A percentile compares a stretch with the other conserved stretches of the same genome.
phyloP scores from a whole-genome alignment of 176 grass and related monocot species.

The Bromus sterilis region DNA sequence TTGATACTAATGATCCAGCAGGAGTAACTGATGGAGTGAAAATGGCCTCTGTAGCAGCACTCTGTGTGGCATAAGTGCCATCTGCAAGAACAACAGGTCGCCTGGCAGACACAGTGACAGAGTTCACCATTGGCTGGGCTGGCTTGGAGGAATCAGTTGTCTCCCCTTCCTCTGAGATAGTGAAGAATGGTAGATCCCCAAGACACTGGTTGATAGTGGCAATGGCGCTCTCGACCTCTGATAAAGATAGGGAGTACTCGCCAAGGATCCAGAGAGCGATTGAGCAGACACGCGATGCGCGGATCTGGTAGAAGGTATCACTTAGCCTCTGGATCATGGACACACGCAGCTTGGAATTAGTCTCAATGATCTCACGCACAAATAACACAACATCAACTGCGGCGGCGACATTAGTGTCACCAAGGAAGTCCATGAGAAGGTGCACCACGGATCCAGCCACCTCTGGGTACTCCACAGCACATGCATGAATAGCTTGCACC shows the following conservation, averaged over 20 bases:
- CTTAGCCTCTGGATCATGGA: constrained; percentile 76
- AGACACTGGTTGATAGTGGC: constrained; percentile 63
- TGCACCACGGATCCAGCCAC: constrained; percentile 65
- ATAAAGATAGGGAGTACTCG: constrained; percentile 59
- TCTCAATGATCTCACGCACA: constrained; percentile 75
- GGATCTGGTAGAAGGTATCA: constrained; percentile 75
- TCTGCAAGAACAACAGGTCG: constrained; percentile 60
- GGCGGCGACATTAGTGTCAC: constrained; percentile 56
- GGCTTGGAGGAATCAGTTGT: constrained; percentile 34
- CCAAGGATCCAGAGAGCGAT: constrained; percentile 69
- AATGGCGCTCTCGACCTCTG: constrained; percentile 61
- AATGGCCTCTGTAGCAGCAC: constrained; percentile 48
- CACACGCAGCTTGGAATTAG: constrained; percentile 60
- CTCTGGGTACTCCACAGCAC: constrained; percentile 53
- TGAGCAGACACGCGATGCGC: constrained; percentile 47
- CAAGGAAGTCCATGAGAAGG: constrained; percentile 79
- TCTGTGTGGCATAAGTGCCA: constrained; percentile 70
- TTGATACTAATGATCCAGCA: constrained; percentile 33
- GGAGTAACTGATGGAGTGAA: constrained; percentile 27
- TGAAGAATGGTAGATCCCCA: constrained; percentile 60
- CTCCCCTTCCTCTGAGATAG: constrained; percentile 52
- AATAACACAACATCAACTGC: constrained; percentile 69
- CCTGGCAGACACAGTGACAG: constrained; percentile 44
- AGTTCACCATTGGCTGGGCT: constrained; percentile 21
- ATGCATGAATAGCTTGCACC: constrained; percentile 62